Base-by-base conservation (phyloP, 371 early-diverging fungal species). In the Mucor irregularis region DNA sequence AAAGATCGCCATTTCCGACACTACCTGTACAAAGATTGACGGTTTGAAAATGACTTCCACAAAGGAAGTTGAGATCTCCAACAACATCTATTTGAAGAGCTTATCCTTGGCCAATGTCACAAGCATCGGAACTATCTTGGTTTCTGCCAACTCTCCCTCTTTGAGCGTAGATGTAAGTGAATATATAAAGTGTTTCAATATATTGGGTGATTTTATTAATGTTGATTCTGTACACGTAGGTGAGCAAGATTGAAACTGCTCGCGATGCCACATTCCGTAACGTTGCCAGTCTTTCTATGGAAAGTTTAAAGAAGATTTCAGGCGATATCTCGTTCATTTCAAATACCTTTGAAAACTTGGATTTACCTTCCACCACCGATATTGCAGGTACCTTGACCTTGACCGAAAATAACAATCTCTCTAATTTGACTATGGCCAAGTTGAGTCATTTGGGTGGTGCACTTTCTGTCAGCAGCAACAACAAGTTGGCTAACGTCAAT, bases 391-490 rank as follows among this genome's bases (percentile, higher is more conserved):
- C 84, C 0, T 49, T 84, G 29, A 80, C 76, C 8, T 62, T 84
- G 4, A 65, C 71, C 2, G 74, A 78, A 14, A 82, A 82, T 49
- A 68, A 66, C 19, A 30, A 65, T 9, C 69, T 84, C 4, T 53
- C 46, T 39, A 76, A 76, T 21, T 42, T 79, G 5, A 62, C 80
- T 2, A 72, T 82, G 60, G 53, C 71, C 8, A 68, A 76, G 22
- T 58, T 84, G 45, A 47, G 51, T 10, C 64, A 64, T 26, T 61
- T 84, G 16, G 84, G 82, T 11, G 84, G 84, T 30, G 81, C 84
- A 3, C 63, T 84, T 9, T 61, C 73, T 19, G 64, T 84, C 7
- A 69, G 68, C 52, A 73, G 76, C 49, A 84, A 84, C 48, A 69
- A 62, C 0, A 58, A 68, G 1, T 50, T 84, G 24, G 46, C 34